Evolutionary conservation across 345 rosid genomes (phyloP), one percentile per base, ranked within the genome.

Genomic region (Hypericum perforatum): DNA sequence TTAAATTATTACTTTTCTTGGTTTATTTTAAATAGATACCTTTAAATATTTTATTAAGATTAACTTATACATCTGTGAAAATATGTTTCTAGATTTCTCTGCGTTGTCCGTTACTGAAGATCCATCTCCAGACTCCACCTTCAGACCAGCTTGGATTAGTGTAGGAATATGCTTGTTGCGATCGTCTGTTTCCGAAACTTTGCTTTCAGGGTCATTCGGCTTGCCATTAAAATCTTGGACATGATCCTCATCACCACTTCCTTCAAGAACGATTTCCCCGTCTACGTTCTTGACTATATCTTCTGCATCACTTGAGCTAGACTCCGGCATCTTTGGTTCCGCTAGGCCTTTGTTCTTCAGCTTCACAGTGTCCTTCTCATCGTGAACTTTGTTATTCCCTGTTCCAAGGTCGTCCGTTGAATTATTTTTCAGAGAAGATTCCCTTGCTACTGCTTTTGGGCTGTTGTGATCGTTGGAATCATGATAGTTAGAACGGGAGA

Each of bases 401-500:
- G 59, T 49, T 49, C 61, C 69, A 16, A 38, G 32, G 50, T 14
- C 16, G n/a, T 58, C 53, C 52, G 41, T 10, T 0, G 14, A 9
- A 12, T 48, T 49, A 8, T 52, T 49, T 16, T 14, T 16, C 7
- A 53, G 60, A 44, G 22, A 39, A 53, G 37, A 39, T 36, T 48
- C 45, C 54, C 51, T 66, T 43, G 37, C 44, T 43, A 11, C 60
- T 37, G 45, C 22, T 45, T 5, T 22, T 40, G 68, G 65, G 55
- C 68, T 59, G 43, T 51, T 52, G 6, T 53, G 70, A 69, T 46
- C 58, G 61, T 73, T 77, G 0, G 72, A 78, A 63, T 75, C 78
- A 47, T 63, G 70, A 52, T 70, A 63, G 13, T 73, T 68, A 46
- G 78, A 67, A 62, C 88, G 84, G 14, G 91, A 85, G 63, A 92